A percentile compares a stretch with the other conserved stretches of the same genome.
These are phyloP conservation scores for Chalara sp. DNA, from an alignment of 2,329 filamentous ascomycete genomes.

Conservation along the genomic window DNA sequence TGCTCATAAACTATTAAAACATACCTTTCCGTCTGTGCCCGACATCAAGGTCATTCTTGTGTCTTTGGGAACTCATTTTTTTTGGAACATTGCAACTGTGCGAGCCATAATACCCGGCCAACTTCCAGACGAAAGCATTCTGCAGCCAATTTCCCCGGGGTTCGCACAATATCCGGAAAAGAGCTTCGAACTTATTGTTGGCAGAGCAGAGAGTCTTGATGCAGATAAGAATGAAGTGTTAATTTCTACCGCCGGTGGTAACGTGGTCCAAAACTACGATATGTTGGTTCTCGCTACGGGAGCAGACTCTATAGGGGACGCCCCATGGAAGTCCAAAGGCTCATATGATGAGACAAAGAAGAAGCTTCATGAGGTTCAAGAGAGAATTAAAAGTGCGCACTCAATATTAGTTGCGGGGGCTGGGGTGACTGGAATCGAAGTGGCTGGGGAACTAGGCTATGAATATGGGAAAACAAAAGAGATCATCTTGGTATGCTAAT, in stretches of 20 bases:
- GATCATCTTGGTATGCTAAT: constrained; percentile 17
- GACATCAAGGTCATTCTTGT: constrained; percentile 45
- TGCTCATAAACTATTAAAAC: constrained; percentile 25
- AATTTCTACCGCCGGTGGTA: constrained; percentile 13
- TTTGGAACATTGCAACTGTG: constrained; percentile 41
- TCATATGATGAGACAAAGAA: constrained; percentile 15
- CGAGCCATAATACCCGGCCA: constrained; percentile 37
- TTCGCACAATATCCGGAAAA: constrained; percentile 40
- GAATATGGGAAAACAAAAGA: constrained; percentile 23
- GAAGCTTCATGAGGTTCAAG: constrained; percentile 15
- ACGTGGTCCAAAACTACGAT: constrained; percentile 30
- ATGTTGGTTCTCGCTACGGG: constrained; percentile 41
- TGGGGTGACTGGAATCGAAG: constrained; percentile 27
- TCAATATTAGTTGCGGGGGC: constrained; percentile 25
- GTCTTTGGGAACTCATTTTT: constrained; percentile 41
- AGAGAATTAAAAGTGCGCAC: constrained; percentile 14
- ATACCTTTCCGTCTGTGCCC: constrained; percentile 3
- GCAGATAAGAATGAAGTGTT: constrained; percentile 26
- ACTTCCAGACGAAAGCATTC: constrained; percentile 33
- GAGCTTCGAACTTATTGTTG: constrained; percentile 39
- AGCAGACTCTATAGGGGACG: constrained; percentile 28
- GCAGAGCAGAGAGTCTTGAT: constrained; percentile 29
- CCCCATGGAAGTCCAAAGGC: constrained; percentile 41
- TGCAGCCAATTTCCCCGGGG: constrained; percentile 31
- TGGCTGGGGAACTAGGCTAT: constrained; percentile 26